Percentiles rank a stretch among this genome's conserved stretches.
Evolutionary conservation across 2,329 filamentous ascomycete species (phyloP).

Genomic region (Ceratocystis papillata): DNA sequence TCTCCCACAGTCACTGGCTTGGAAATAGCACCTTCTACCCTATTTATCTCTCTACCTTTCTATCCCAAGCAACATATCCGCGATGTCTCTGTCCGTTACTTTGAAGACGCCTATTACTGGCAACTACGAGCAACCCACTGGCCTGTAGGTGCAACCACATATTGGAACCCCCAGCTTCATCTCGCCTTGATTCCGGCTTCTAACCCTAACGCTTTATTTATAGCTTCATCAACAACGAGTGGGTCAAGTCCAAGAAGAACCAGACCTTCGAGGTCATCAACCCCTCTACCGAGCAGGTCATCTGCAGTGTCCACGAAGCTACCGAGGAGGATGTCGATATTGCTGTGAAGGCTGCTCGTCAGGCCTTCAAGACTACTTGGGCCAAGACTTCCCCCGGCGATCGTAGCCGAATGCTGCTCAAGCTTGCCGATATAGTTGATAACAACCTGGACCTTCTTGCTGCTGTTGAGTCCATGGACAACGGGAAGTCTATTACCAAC

Average conservation of each 20-base stretch:
- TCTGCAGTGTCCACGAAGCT: slow-evolving; percentile 36
- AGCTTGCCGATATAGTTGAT: slow-evolving; percentile 37
- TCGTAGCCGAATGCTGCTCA: slow-evolving; percentile 36
- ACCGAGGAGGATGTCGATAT: slow-evolving; percentile 38
- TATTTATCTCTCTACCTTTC: background rate
- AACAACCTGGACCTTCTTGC: slow-evolving; percentile 36
- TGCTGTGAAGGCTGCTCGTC: slow-evolving; percentile 40
- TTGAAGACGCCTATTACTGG: slow-evolving; percentile 59
- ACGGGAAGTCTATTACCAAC: slow-evolving; percentile 35
- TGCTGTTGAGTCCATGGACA: slow-evolving; percentile 37
- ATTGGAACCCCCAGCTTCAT: slow-evolving; percentile 46
- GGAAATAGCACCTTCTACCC: background rate
- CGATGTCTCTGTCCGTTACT: slow-evolving; percentile 44
- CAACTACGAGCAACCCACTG: slow-evolving; percentile 48
- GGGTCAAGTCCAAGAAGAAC: slow-evolving; percentile 38
- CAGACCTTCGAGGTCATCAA: slow-evolving; percentile 27
- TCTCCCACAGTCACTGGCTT: background rate
- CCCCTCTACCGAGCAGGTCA: slow-evolving; percentile 27
- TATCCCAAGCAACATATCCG: background rate
- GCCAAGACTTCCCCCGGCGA: slow-evolving; percentile 33
- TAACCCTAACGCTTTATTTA: slow-evolving; percentile 13
- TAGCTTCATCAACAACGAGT: slow-evolving; percentile 91
- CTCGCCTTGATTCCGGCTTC: slow-evolving; percentile 52
- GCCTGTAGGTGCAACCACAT: slow-evolving; percentile 51
- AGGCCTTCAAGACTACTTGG: slow-evolving; percentile 39